Evolutionary conservation across 2,329 filamentous ascomycete genomes (phyloP).

Genomic region (Arthrobotrys musiformis): DNA sequence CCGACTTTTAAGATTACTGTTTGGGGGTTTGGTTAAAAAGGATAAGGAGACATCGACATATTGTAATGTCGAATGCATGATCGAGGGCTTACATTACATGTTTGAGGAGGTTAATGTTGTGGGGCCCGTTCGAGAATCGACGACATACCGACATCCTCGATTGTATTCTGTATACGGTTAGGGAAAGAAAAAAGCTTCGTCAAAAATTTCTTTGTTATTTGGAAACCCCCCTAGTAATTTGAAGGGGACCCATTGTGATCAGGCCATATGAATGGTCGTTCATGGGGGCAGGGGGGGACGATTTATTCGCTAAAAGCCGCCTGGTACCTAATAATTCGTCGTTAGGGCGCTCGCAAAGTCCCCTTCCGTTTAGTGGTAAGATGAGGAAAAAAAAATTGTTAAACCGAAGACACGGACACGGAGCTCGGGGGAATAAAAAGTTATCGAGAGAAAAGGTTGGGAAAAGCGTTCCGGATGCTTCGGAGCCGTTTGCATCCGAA

Average conservation of each 20-base stretch:
- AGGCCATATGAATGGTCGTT: slow-evolving; percentile 39
- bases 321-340: no score
- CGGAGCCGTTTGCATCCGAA: slow-evolving; percentile 55
- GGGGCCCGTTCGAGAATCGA: no score
- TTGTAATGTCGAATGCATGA: slow-evolving; percentile 15
- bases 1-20: slow-evolving; percentile 50
- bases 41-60: neutral
- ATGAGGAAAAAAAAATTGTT: slow-evolving; percentile 12
- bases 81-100: neutral
- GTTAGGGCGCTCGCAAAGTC: neutral
- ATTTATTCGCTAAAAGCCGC: slow-evolving; percentile 17
- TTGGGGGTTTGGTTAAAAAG: neutral
- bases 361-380: no score
- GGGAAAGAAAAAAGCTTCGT: neutral
- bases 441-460: slow-evolving; percentile 14
- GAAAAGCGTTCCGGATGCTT: slow-evolving; percentile 38
- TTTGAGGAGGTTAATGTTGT: neutral
- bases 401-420: slow-evolving; percentile 2
- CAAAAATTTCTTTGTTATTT: neutral
- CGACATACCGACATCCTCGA: neutral
- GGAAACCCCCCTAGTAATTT: slow-evolving; percentile 7
- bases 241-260: slow-evolving; percentile 23
- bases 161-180: neutral
- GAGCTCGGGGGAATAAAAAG: slow-evolving; percentile 50
- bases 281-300: neutral